A percentile compares a stretch with the other conserved stretches of the same genome.
These are phyloP conservation scores for Dimocarpus longan DNA, from an alignment of 345 rosid genomes.

Conservation along the genomic window DNA sequence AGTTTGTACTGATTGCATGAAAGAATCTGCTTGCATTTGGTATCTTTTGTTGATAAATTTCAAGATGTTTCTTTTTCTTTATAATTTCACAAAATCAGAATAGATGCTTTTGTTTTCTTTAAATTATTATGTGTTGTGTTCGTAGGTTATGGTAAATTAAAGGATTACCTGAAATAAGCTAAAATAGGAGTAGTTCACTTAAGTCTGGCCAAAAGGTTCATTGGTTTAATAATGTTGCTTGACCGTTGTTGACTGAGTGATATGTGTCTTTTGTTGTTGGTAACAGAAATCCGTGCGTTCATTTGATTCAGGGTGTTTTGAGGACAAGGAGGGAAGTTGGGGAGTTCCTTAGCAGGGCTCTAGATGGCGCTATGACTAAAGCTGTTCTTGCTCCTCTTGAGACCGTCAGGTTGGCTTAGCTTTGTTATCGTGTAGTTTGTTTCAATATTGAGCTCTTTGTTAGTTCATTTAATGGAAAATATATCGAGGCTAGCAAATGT, in stretches of 20 bases:
- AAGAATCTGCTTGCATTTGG: no score
- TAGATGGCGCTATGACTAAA: slow-evolving; percentile 99
- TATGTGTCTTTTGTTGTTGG: slow-evolving; percentile 11
- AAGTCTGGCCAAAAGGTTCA: not conserved
- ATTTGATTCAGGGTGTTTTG: slow-evolving; percentile 57
- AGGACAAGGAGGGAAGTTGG: slow-evolving; percentile 70
- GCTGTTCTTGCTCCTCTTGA: slow-evolving; percentile 98
- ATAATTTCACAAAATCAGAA: not conserved
- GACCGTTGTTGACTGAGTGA: not conserved
- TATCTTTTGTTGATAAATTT: no score
- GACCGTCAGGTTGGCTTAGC: slow-evolving; percentile 72
- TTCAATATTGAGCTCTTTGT: not conserved
- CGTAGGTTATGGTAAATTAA: no score
- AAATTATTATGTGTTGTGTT: not conserved
- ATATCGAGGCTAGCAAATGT: not conserved
- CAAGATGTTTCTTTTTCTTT: no score
- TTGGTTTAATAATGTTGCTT: not conserved
- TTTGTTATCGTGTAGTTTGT: not conserved
- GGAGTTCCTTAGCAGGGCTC: slow-evolving; percentile 96
- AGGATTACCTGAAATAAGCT: not conserved
- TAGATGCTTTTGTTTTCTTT: not conserved
- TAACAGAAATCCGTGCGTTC: slow-evolving; percentile 22
- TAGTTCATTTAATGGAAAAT: not conserved
- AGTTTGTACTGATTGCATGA: not conserved
- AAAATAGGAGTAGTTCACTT: not conserved